Conservation (phyloP, 2,329 filamentous ascomycete species). For the Metarhizium sp. region DNA sequence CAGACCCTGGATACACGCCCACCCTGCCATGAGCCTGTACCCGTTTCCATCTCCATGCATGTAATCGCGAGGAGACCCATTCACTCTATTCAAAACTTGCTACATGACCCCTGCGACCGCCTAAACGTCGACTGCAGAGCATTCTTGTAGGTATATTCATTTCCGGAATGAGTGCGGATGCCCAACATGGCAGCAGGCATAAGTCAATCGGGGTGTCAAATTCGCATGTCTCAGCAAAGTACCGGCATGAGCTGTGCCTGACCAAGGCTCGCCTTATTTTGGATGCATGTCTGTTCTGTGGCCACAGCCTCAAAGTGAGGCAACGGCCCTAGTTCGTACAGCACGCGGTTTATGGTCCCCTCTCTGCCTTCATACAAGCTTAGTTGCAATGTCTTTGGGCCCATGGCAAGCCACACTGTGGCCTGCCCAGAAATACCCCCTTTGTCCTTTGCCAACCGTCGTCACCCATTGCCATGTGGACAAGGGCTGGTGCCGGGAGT, state of each 20-base stretch:
- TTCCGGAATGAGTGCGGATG: neutral
- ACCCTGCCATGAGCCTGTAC: neutral
- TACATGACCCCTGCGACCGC: neutral
- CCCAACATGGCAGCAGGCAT: neutral
- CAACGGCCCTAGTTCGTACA: neutral
- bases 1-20: neutral
- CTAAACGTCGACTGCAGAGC: neutral
- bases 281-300: neutral
- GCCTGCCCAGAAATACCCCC: neutral
- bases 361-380: neutral
- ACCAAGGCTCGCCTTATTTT: neutral
- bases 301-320: neutral
- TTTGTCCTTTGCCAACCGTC: neutral
- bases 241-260: neutral
- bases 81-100: neutral
- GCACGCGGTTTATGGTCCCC: neutral
- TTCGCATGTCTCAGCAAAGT: neutral
- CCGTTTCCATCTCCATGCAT: neutral
- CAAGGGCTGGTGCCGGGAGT: neutral
- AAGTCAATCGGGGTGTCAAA: neutral
- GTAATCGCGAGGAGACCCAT: neutral
- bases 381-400: neutral
- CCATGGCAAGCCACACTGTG: constrained; percentile 2
- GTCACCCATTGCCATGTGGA: neutral
- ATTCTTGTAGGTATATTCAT: neutral